These are phyloP conservation scores for Taphrina confusa DNA, from an alignment of 1,139 yeast genomes.

Conservation along the genomic window DNA sequence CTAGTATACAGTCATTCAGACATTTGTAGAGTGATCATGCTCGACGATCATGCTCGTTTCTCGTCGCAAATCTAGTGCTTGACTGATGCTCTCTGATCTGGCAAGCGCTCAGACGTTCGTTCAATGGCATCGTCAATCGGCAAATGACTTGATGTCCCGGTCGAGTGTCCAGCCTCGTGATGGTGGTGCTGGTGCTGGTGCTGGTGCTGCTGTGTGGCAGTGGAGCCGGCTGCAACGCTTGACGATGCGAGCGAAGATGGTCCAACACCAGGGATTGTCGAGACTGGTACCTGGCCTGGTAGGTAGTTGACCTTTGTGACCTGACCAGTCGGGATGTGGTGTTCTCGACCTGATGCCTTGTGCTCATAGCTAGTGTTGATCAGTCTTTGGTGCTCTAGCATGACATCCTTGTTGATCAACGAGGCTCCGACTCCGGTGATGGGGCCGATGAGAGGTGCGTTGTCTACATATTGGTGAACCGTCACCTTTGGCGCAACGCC, in stretches of 20 bases:
- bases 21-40: no score
- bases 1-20: neutral
- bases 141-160: neutral
- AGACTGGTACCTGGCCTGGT: slow-evolving; percentile 15
- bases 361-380: slow-evolving; percentile 28
- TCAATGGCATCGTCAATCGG: slow-evolving; percentile 16
- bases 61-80: no score
- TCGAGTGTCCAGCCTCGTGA: neutral
- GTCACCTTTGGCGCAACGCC: slow-evolving; percentile 22
- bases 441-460: slow-evolving; percentile 25
- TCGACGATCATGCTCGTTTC: no score
- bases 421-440: slow-evolving; percentile 30
- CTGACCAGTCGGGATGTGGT: slow-evolving; percentile 9
- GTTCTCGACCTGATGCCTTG: slow-evolving; percentile 6
- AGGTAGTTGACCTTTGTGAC: slow-evolving; percentile 19
- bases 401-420: slow-evolving; percentile 23
- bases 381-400: slow-evolving; percentile 25
- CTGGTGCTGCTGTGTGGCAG: neutral
- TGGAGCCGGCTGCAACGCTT: neutral
- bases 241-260: slow-evolving; percentile 3
- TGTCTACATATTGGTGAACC: slow-evolving; percentile 31
- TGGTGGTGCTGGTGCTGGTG: neutral
- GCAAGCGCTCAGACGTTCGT: slow-evolving; percentile 14
- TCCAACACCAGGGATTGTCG: slow-evolving; percentile 10
- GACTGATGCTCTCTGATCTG: slow-evolving; percentile 17